phyloP scores from a whole-genome alignment of 192 early-diverging fungal species.

The Backusella morwellensis region DNA sequence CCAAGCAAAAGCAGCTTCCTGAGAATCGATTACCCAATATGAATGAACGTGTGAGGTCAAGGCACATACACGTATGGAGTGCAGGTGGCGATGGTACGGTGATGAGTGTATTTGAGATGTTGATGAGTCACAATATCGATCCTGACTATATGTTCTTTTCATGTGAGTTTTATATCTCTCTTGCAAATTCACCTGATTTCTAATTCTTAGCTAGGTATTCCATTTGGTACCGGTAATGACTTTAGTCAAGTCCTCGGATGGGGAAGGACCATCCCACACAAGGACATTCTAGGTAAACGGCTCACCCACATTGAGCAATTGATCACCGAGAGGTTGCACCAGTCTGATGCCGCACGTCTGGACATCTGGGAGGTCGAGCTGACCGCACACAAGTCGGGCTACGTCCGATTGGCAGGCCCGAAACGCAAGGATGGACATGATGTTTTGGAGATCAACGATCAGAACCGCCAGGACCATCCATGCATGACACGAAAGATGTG shows the following conservation, averaged over 20 bases:
- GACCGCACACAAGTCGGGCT: constrained; percentile 58
- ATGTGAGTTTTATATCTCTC: constrained; percentile 18
- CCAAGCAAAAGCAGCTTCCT: constrained; percentile 9
- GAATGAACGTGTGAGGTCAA: constrained; percentile 21
- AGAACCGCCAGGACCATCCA: background rate
- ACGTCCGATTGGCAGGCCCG: constrained; percentile 59
- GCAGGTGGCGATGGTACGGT: constrained; percentile 78
- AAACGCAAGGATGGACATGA: constrained; percentile 42
- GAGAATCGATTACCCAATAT: constrained; percentile 36
- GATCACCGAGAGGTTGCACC: constrained; percentile 56
- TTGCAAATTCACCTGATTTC: background rate
- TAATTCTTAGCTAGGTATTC: constrained; percentile 41
- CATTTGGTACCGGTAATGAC: constrained; percentile 77
- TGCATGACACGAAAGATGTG: constrained; percentile 55
- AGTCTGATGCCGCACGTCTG: constrained; percentile 54
- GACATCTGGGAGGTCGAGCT: constrained; percentile 72
- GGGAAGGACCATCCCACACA: constrained; percentile 63
- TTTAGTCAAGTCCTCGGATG: constrained; percentile 72
- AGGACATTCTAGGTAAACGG: constrained; percentile 57
- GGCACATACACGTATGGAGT: constrained; percentile 70
- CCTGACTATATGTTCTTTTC: constrained; percentile 65
- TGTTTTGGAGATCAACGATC: constrained; percentile 13
- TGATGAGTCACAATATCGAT: constrained; percentile 61
- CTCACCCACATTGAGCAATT: constrained; percentile 54
- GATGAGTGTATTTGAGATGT: constrained; percentile 62